Base-by-base conservation (phyloP, 257 asterid species). In the Leonotis leonurus region DNA sequence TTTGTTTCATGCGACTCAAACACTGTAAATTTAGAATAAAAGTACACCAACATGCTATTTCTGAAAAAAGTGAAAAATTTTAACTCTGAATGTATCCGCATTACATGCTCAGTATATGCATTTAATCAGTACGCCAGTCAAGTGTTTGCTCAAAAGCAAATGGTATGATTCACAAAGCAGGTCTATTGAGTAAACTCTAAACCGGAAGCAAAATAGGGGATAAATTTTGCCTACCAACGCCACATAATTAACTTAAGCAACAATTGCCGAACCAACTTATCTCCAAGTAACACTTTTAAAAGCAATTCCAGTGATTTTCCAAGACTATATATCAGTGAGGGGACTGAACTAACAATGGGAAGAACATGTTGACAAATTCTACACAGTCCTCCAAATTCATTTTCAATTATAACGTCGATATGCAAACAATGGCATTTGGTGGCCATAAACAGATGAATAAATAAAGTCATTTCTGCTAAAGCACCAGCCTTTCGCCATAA, bases 1-100 rank as follows among this genome's bases (percentile, higher is more conserved):
- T 75, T 69, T 78, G 79, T 17, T 73, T 5, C 50, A 29, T 52
- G 71, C 35, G 41, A 37, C 17, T 22, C 35, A 27, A 17, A 36
- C 30, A 32, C 17, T 51, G 18, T 1, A 49, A 27, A 48, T 18
- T 33, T 36, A 21, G n/a, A 8, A 7, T 25, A 53, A 39, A 13
- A 60, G 3, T 3, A 8, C 36, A 26, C 11, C 17, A 12, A 26
- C 50, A 55, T 32, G 54, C 20, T 29, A 26, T 36, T 16, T n/a
- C 25, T 37, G 30, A 26, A 51, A 55, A 18, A 8, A 48, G 53
- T 22, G 14, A 51, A 20, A 6, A 36, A 33, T 16, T n/a, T 32
- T 49, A 8, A 37, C 45, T 10, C 9, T 11, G 17, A 49, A 24
- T 8, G 7, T 24, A 2, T 6, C 9, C 14, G 9, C 50, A 50